Percentiles rank a stretch among this genome's conserved stretches.
These are phyloP conservation scores for Osmozyma mogii DNA, from an alignment of 805 yeast genomes.

Conservation along the genomic window DNA sequence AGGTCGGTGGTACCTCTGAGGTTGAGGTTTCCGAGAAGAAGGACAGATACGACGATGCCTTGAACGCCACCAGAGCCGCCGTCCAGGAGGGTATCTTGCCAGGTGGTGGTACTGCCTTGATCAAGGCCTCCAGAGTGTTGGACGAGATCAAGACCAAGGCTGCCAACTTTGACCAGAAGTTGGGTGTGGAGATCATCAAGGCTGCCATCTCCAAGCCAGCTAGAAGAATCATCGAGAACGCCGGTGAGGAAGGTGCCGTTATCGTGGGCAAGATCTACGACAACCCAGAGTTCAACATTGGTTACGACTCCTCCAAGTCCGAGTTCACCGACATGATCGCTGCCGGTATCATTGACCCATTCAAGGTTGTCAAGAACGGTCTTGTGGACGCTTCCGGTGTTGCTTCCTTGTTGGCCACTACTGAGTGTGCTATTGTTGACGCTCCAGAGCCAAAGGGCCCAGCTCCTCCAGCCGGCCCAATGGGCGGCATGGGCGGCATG, in stretches of 20 bases:
- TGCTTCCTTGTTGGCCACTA: conserved; percentile 93
- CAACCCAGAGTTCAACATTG: conserved; percentile 69
- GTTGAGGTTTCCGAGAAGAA: conserved; percentile 99
- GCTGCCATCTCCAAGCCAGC: conserved; percentile 95
- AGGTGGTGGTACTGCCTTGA: conserved; percentile 98
- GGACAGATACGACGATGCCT: conserved; percentile 97
- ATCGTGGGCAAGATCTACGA: conserved; percentile 82
- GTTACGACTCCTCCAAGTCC: conserved; percentile 89
- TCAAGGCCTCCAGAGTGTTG: conserved; percentile 79
- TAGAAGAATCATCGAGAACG: conserved; percentile 88
- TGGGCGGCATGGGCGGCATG: conserved; percentile 26
- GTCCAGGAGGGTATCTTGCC: conserved; percentile 98
- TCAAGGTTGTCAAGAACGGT: conserved; percentile 95
- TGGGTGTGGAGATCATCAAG: conserved; percentile 90
- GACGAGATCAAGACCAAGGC: conserved; percentile 59
- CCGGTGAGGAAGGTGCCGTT: conserved; percentile 97
- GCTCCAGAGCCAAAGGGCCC: conserved; percentile 75
- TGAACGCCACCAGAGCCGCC: conserved; percentile 98
- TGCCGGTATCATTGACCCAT: conserved; percentile 96
- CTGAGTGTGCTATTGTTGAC: conserved; percentile 96
- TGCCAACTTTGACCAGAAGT: conserved; percentile 86
- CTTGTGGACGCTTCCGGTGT: conserved; percentile 96
- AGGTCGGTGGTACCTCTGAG: conserved; percentile 96
- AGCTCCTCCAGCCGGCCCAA: conserved; percentile 44
- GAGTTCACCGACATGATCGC: conserved; percentile 93